Evolutionary conservation across 1,139 yeast species (phyloP).

Genomic region (Waltiozyma sp.): DNA sequence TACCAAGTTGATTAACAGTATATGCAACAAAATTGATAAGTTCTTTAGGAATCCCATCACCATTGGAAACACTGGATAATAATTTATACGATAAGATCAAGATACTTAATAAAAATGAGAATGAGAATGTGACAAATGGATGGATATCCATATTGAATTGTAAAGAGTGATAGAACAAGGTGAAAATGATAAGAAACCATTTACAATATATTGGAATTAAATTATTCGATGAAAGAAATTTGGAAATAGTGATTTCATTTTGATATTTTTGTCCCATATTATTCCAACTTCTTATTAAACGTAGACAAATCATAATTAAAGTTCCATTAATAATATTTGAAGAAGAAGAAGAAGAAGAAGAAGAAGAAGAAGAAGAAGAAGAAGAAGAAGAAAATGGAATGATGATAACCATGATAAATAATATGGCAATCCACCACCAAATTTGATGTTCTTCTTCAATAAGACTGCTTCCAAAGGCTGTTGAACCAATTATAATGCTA

Average conservation of each 20-base stretch:
- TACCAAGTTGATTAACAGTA: conserved; percentile 23
- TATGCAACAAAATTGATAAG: conserved; percentile 25
- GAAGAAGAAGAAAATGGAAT: too few relatives aligned
- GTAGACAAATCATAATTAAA: conserved; percentile 17
- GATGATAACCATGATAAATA: conserved; percentile 16
- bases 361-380: too few relatives aligned
- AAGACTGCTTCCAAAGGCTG: conserved; percentile 80
- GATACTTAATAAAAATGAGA: too few relatives aligned
- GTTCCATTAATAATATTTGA: neutral
- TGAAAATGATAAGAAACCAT: conserved; percentile 38
- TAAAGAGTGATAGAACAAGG: conserved; percentile 25
- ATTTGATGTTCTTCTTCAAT: conserved; percentile 96
- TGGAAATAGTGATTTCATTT: too few relatives aligned
- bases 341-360: too few relatives aligned
- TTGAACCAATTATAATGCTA: conserved; percentile 37
- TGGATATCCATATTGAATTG: conserved; percentile 18
- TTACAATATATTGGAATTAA: conserved; percentile 20
- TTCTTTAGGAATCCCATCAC: conserved; percentile 35
- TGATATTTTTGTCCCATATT: conserved; percentile 71
- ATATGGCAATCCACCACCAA: conserved; percentile 75
- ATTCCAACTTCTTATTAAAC: conserved; percentile 77
- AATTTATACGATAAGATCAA: conserved; percentile 41
- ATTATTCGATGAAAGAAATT: conserved; percentile 25
- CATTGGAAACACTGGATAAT: conserved; percentile 43
- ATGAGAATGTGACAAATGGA: conserved; percentile 24